phyloP scores from a whole-genome alignment of 169 alveolate species.

The Plasmodium gallinaceum region DNA sequence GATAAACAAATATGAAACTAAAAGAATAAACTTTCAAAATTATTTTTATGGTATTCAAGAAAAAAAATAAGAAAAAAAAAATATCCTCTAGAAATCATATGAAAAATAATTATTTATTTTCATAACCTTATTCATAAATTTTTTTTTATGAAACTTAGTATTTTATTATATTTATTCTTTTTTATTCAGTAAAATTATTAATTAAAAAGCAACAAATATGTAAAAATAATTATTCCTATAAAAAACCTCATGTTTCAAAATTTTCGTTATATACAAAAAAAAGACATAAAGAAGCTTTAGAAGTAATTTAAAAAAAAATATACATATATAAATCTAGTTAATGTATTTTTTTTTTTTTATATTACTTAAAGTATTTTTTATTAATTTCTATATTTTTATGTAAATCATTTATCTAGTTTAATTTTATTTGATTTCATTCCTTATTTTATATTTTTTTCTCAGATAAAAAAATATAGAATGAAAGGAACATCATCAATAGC shows the following conservation, averaged over 20 bases:
- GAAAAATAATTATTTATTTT: background rate
- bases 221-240: constrained; percentile 14
- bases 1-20: constrained; percentile 47
- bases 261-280: constrained; percentile 81
- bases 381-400: background rate
- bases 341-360: background rate
- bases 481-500: constrained; percentile 84
- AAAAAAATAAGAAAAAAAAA: background rate
- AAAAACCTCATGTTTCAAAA: constrained; percentile 38
- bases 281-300: constrained; percentile 86
- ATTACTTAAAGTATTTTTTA: too few species aligned
- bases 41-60: constrained; percentile 41
- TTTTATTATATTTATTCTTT: background rate
- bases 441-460: background rate
- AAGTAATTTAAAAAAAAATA: constrained; percentile 60
- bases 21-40: constrained; percentile 48
- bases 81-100: background rate
- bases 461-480: constrained; percentile 85
- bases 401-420: background rate
- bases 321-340: background rate
- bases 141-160: background rate
- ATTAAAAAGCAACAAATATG: constrained; percentile 18
- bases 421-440: background rate
- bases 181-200: constrained; percentile 24
- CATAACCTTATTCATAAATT: too few species aligned